Evolutionary conservation across 352 stramenopile species (phyloP), one percentile per base, ranked within the genome.

Genomic region (Elongisporangium anandrum): DNA sequence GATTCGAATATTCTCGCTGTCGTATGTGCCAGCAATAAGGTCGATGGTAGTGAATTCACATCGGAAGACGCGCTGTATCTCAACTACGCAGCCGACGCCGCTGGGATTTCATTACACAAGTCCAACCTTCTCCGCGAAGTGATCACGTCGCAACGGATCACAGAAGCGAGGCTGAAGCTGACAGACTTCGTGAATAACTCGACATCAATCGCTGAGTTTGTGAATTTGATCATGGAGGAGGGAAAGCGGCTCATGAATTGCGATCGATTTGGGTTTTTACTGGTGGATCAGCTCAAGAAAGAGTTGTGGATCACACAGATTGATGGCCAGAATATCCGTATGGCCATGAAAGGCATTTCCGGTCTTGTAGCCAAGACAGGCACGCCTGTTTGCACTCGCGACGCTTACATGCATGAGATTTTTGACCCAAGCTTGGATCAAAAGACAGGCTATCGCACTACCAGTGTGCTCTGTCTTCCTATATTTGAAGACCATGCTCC

Each of bases 391-490:
- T 78, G 65, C 60, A 85, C 74, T 6, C 69, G 76, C 16, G 79
- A 88, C 52, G 79, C 79, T 1, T 88, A 86, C 65, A 81, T 73
- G 0, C 73, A 88, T 57, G 59, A 67, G 8, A 70, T 81, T 53
- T 88, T 88, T 50, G 72, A 88, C 34, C 68, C 79, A 9, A 83
- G 63, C 3, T 58, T 86, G n/a, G 85, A 94, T 61, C 60, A 61
- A 10, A 77, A 79, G 61, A 92, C 80, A 3, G 82, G 79, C n/a
- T 94, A 90, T 21, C 63, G 69, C 29, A 92, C 85, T 10, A 82
- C 72, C 48, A 87, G 69, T 23, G 71, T 91, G 16, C 59, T 94
- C 41, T 75, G 73, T 41, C 77, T 90, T 74, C 82, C 82, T 3
- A 65, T 94, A 8, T 82, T 85, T 49, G 79, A 86, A 63, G 79